Evolutionary conservation across 345 rosid species (phyloP).

Genomic region (Eucalyptus sideroxylon): DNA sequence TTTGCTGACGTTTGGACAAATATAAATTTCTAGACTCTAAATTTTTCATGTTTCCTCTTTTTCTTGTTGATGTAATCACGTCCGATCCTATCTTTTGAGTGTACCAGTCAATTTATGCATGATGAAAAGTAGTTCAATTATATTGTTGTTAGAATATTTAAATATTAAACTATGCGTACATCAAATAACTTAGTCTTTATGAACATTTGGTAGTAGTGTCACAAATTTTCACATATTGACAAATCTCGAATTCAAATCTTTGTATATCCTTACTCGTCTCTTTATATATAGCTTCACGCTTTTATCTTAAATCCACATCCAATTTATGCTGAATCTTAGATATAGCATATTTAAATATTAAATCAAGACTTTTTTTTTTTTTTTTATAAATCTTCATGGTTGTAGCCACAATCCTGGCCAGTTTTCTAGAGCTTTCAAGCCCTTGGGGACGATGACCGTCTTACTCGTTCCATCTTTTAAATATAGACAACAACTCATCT

Average conservation of each 20-base stretch:
- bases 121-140: neutral
- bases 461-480: neutral
- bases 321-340: neutral
- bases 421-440: neutral
- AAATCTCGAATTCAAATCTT: neutral
- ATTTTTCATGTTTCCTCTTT: neutral
- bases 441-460: neutral
- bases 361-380: neutral
- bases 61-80: neutral
- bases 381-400: neutral
- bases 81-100: neutral
- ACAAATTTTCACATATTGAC: neutral
- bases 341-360: neutral
- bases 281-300: neutral
- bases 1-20: neutral
- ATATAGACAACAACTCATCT: neutral
- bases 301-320: neutral
- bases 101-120: neutral
- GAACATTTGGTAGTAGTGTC: neutral
- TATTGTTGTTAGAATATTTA: neutral
- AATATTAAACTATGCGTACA: neutral
- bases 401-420: neutral
- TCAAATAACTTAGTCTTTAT: neutral
- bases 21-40: neutral
- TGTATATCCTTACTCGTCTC: neutral